Conservation (phyloP, 768 basidiomycete genomes). For the Trametes villosa region DNA sequence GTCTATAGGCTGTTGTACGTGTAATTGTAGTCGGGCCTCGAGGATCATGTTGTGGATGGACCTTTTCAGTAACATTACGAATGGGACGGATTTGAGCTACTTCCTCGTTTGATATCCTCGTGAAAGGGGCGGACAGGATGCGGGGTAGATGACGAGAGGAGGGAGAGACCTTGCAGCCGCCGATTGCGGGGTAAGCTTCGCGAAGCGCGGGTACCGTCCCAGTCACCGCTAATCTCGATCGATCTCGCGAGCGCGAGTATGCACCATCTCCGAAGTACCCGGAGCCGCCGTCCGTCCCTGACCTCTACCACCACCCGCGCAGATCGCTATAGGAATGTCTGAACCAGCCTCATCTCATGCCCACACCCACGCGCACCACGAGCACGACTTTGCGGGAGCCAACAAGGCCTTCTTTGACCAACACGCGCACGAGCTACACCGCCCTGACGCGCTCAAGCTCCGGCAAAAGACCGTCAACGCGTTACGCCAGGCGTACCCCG, state of each 20-base stretch:
- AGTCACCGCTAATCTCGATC: conserved; percentile 9
- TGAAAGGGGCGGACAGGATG: no score
- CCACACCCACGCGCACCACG: neutral
- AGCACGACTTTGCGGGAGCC: neutral
- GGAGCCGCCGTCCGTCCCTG: neutral
- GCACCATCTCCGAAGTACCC: neutral
- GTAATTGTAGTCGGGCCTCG: no score
- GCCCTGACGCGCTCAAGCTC: conserved; percentile 8
- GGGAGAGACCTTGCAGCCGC: no score
- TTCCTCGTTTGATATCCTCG: no score
- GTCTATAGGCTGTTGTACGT: neutral
- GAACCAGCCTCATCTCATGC: neutral
- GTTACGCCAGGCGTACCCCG: conserved; percentile 35
- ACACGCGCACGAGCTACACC: neutral
- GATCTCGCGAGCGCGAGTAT: neutral
- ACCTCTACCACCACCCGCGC: neutral
- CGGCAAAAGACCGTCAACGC: conserved; percentile 34
- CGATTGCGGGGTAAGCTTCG: neutral
- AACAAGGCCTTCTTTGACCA: conserved; percentile 8
- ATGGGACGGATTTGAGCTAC: no score
- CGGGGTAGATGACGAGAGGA: no score
- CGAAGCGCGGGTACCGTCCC: neutral
- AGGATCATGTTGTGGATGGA: no score
- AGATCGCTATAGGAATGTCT: neutral
- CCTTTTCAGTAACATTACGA: no score